Base-by-base conservation (phyloP, 2,329 filamentous ascomycete species). In the Xylogone sp. region DNA sequence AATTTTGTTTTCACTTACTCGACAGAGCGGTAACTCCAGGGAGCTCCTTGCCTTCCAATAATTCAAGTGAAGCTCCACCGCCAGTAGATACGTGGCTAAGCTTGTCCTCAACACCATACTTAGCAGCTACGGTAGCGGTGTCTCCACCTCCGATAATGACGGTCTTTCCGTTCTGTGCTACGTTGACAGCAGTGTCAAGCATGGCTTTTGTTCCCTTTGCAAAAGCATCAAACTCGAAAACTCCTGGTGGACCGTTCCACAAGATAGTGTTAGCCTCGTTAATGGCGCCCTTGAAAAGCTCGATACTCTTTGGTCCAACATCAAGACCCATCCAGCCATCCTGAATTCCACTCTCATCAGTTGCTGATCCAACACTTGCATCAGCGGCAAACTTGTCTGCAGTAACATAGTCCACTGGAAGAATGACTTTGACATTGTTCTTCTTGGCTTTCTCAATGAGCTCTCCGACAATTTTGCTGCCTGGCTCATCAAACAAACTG, bases 121-220 rank as follows among this genome's bases (percentile, higher is more conserved):
- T 97, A 71, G 92, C 93, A 50, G 94, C 94, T 45, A 97, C 94
- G 54, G 94, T 99, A 47, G 94, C 94, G 48, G 94, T 99, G 75
- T 99, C 94, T 74, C 94, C 94, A 72, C 94, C 94, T 57, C 94
- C 94, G 59, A 99, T 97, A 75, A 99, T 97, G 71, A 97, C 94
- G 65, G 94, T 96, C 80, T 94, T 92, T 71, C 91, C 92, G 56
- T 77, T 81, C 73, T 89, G 78, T 54, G 87, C 88, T 55, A 88
- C 94, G 21, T 80, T 79, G 49, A 97, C 91, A 49, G 87, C 92
- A 52, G 90, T 90, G 67, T 97, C 89, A 62, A 99, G 84, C 46
- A 90, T 96, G 56, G 84, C 81, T 83, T 96, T 96, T 67, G 94
- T 99, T 64, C 90, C 94, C 57, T 79, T 86, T 67, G 92, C 90